Base-by-base conservation (phyloP, 768 basidiomycete species). In the Tylopilus rubrobrunneus region DNA sequence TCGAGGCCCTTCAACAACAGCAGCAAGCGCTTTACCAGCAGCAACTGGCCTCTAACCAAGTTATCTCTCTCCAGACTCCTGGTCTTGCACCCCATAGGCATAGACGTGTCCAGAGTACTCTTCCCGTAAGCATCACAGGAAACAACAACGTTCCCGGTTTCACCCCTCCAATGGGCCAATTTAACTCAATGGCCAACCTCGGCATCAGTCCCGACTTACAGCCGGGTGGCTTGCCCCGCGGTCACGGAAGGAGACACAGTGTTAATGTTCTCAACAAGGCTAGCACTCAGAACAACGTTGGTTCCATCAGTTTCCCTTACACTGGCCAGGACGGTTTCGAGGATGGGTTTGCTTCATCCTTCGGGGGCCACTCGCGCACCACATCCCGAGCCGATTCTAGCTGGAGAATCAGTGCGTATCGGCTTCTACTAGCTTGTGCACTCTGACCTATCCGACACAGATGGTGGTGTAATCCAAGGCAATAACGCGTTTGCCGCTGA, bases 21-120 rank as follows among this genome's bases (percentile, higher is more conserved):
- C 92, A 96, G 61, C 88, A 92, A 60, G 89, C 84, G 25, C 79
- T 96, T 36, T 89, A 93, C 66, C 91, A 93, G 64, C 90, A 92
- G 55, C 91, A 95, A 61, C 78, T 96, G 51, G 92, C 89, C 2
- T 92, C 90, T 29, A 91, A 91, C 64, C 86, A 88, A 59, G 87
- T 93, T 46, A 73, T 92, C 45, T 87, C 88, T 37, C 83, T 86
- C 67, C 87, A 87, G 67, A 87, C 86, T 12, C 78, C 87, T 46
- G 89, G 89, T 9, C 78, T 91, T 56, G 84, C 75, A 45, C 84
- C 86, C 23, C 77, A 76, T 60, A 84, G 85, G 59, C 92, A 94
- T 62, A 80, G 92, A 51, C 89, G 92, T 45, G 90, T 93, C 9
- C 92, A 94, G 67, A 94, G 92, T 63, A 89, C 86, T 21, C 78